A percentile compares a stretch with the other conserved stretches of the same genome.
phyloP scores from a whole-genome alignment of 192 early-diverging fungal genomes.

The Backusella sp. region DNA sequence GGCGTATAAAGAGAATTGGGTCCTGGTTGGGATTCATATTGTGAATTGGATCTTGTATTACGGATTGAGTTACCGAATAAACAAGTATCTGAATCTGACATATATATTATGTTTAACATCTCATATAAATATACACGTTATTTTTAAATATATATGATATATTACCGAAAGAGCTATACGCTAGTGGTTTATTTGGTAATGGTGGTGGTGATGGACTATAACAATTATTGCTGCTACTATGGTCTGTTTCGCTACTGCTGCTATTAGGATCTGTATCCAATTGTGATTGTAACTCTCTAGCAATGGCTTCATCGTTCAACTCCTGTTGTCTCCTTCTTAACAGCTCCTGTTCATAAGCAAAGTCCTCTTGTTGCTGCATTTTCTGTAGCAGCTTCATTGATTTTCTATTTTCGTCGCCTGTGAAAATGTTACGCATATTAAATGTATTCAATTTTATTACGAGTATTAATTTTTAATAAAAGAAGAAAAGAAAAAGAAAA shows the following conservation, averaged over 20 bases:
- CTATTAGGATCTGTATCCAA: background rate
- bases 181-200: background rate
- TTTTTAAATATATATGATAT: background rate
- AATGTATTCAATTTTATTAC: too few species aligned
- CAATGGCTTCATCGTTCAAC: background rate
- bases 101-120: background rate
- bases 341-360: background rate
- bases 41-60: background rate
- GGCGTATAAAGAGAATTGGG: background rate
- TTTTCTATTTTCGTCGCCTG: background rate
- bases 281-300: background rate
- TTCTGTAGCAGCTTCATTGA: background rate
- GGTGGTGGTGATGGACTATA: background rate
- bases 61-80: background rate
- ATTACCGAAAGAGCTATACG: background rate
- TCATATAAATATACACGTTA: background rate
- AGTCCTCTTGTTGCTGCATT: conserved; percentile 2
- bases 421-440: background rate
- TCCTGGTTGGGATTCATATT: background rate
- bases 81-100: background rate
- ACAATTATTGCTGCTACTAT: background rate
- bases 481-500: background rate
- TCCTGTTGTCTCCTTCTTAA: conserved; percentile 4
- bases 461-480: background rate
- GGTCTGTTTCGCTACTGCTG: background rate